Evolutionary conservation across 2,329 filamentous ascomycete genomes (phyloP).

Genomic region (Beauveria sp.): DNA sequence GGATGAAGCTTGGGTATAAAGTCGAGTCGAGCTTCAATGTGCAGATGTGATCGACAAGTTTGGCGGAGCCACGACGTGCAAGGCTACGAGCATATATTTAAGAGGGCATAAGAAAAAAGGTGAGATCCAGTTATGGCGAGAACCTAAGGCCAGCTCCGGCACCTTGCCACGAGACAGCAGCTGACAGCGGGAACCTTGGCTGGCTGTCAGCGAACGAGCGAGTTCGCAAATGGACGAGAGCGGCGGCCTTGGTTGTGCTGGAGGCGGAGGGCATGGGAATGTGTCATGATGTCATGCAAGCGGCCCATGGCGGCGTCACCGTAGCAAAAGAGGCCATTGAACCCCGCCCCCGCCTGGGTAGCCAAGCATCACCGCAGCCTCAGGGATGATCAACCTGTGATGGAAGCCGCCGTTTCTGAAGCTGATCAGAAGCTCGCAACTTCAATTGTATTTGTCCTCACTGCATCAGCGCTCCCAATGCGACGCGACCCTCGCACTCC

Average conservation of each 20-base stretch:
- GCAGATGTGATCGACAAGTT: conserved; percentile 10
- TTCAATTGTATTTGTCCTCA: too few species aligned
- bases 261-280: conserved; percentile 20
- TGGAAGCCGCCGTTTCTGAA: neutral
- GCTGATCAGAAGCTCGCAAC: neutral
- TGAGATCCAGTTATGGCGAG: conserved; percentile 4
- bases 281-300: conserved; percentile 29
- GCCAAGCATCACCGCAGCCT: too few species aligned
- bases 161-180: neutral
- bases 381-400: too few species aligned
- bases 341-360: neutral
- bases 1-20: neutral
- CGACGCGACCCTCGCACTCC: too few species aligned
- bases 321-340: neutral
- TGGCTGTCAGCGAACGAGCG: neutral
- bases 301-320: neutral
- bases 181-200: neutral
- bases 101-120: neutral
- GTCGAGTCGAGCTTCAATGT: conserved; percentile 1
- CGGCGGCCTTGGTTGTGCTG: neutral
- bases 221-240: neutral
- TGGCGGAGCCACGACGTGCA: neutral
- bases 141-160: neutral
- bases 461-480: too few species aligned
- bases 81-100: conserved; percentile 6